These are phyloP conservation scores for Penicillium thymicola DNA, from an alignment of 2,329 filamentous ascomycete species.

Conservation along the genomic window DNA sequence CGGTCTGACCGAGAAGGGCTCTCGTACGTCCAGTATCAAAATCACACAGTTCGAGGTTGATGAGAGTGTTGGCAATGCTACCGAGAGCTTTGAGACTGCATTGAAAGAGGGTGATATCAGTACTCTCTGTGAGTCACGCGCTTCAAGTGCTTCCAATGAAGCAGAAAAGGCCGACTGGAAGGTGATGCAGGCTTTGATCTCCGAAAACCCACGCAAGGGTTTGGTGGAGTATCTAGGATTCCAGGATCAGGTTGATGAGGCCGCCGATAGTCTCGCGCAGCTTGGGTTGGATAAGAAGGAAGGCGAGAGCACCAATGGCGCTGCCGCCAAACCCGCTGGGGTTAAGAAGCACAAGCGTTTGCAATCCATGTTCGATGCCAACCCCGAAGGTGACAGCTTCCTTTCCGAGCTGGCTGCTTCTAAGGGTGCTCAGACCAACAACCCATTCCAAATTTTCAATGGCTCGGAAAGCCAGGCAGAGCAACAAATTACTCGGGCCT, in stretches of 20 bases:
- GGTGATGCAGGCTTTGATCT: conserved; percentile 83
- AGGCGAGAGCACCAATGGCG: conserved; percentile 42
- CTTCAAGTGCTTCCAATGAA: conserved; percentile 71
- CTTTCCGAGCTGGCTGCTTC: conserved; percentile 78
- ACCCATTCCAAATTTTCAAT: conserved; percentile 85
- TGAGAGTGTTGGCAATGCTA: conserved; percentile 75
- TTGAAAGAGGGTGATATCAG: conserved; percentile 73
- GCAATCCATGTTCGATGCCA: conserved; percentile 77
- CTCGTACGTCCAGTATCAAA: conserved; percentile 70
- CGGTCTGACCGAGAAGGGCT: conserved; percentile 57
- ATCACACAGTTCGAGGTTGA: conserved; percentile 90
- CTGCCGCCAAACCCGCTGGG: conserved; percentile 43
- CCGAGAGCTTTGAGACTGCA: conserved; percentile 80
- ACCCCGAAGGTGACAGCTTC: conserved; percentile 76
- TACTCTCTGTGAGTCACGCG: conserved; percentile 75
- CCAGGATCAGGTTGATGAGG: conserved; percentile 56
- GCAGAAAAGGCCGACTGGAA: conserved; percentile 96
- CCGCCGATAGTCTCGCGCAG: conserved; percentile 43
- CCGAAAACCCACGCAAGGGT: conserved; percentile 78
- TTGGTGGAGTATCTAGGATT: conserved; percentile 92
- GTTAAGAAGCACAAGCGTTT: conserved; percentile 60
- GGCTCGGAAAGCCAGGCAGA: conserved; percentile 82
- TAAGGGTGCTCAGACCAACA: conserved; percentile 89
- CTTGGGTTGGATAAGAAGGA: conserved; percentile 41
- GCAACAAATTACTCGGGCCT: conserved; percentile 77